Conservation (phyloP, 331 rosid species). For the Malus hybrid region DNA sequence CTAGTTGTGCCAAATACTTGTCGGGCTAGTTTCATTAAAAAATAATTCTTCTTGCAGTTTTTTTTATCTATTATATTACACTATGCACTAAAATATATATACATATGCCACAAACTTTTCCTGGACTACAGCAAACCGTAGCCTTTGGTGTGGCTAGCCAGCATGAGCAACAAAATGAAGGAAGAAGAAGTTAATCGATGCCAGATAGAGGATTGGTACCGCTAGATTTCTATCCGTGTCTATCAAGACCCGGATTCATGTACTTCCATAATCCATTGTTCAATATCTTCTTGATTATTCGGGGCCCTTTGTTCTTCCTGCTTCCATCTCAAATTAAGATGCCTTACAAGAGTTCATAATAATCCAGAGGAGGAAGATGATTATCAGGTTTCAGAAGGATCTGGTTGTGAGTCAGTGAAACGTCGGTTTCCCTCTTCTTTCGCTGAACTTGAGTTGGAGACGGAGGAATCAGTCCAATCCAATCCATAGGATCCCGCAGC, state of each 20-base stretch:
- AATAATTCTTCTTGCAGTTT: too few species aligned
- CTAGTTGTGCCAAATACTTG: too few species aligned
- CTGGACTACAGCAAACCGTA: too few species aligned
- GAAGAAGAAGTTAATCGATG: conserved; percentile 57
- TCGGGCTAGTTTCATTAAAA: too few species aligned
- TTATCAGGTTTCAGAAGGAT: conserved; percentile 53
- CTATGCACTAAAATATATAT: too few species aligned
- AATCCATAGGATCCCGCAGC: too few species aligned
- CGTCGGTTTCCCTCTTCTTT: conserved; percentile 45
- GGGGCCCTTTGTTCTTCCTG: conserved; percentile 60
- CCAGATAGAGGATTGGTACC: conserved; percentile 76
- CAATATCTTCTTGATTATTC: conserved; percentile 63
- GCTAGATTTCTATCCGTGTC: conserved; percentile 48
- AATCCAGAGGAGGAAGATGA: conserved; percentile 56
- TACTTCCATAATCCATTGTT: conserved; percentile 60
- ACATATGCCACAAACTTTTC: too few species aligned
- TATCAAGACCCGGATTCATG: conserved; percentile 49
- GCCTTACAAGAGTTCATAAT: conserved; percentile 51
- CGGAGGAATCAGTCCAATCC: too few species aligned
- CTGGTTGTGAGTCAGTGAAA: conserved; percentile 46
- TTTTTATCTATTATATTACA: too few species aligned
- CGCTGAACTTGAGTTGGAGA: conserved; percentile 59
- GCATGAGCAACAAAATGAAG: conserved; percentile 32
- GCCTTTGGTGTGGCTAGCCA: too few species aligned
- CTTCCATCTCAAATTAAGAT: conserved; percentile 57